Evolutionary conservation across 805 yeast species (phyloP).

Genomic region (Komagataella kurtzmanii): DNA sequence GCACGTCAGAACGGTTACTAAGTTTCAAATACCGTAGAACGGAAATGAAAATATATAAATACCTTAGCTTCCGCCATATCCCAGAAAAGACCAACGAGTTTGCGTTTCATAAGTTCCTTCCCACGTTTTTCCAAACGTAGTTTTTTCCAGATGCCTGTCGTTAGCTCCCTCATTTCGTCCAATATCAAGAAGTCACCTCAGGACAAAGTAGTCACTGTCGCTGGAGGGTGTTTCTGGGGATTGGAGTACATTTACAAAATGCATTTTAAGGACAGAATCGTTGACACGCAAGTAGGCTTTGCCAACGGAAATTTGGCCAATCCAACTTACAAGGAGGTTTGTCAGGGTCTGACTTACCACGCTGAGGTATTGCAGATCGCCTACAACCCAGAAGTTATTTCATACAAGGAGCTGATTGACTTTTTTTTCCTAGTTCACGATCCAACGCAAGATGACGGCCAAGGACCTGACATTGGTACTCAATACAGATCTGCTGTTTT

Average conservation of each 20-base stretch:
- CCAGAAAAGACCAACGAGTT: neutral
- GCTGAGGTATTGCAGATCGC: constrained; percentile 82
- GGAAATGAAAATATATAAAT: too few species aligned
- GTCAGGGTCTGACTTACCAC: constrained; percentile 59
- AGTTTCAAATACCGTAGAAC: neutral
- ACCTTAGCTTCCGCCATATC: neutral
- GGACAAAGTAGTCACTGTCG: constrained; percentile 40
- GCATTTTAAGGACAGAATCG: constrained; percentile 48
- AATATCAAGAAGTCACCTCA: constrained; percentile 16
- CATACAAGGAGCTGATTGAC: constrained; percentile 51
- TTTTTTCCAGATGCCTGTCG: neutral
- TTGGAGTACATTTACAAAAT: constrained; percentile 74
- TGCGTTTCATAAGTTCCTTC: too few species aligned
- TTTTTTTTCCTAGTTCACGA: constrained; percentile 90
- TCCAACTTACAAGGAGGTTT: constrained; percentile 63
- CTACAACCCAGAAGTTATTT: constrained; percentile 56
- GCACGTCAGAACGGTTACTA: neutral
- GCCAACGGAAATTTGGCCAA: constrained; percentile 54
- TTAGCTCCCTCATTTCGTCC: neutral
- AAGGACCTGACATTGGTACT: constrained; percentile 83
- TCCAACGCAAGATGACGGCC: constrained; percentile 73
- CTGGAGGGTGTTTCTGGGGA: constrained; percentile 78
- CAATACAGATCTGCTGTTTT: constrained; percentile 84
- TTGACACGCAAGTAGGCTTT: constrained; percentile 80
- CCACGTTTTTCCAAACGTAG: constrained; percentile 6